Conservation (phyloP, 306 rosid species). For the Arachis stenosperma region DNA sequence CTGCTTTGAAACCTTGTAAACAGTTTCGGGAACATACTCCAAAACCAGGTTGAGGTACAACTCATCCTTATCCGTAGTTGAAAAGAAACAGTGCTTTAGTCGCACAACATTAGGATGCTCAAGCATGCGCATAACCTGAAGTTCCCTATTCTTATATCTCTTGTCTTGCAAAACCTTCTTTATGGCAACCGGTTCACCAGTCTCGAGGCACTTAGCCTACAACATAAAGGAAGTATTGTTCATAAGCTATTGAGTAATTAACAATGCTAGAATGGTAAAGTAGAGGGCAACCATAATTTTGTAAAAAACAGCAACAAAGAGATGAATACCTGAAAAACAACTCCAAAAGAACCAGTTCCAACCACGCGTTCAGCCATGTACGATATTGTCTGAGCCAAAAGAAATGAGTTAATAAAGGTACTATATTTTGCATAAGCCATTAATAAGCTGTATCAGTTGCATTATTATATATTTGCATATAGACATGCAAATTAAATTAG, state of each 20-base stretch:
- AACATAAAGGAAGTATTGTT: background rate
- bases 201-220: slow-evolving; percentile 91
- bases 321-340: slow-evolving; percentile 84
- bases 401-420: slow-evolving; percentile 18
- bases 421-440: background rate
- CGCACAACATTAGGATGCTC: slow-evolving; percentile 80
- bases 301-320: slow-evolving; percentile 19
- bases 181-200: slow-evolving; percentile 81
- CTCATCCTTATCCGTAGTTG: slow-evolving; percentile 88
- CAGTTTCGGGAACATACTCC: slow-evolving; percentile 85
- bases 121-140: slow-evolving; percentile 81
- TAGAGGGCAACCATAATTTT: slow-evolving; percentile 1
- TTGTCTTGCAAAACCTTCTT: slow-evolving; percentile 93
- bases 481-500: background rate
- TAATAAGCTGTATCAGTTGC: slow-evolving; percentile 4
- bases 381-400: slow-evolving; percentile 68
- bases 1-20: slow-evolving; percentile 79
- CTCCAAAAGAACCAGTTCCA: slow-evolving; percentile 94
- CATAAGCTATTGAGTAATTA: background rate
- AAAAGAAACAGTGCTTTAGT: slow-evolving; percentile 85
- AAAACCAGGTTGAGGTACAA: slow-evolving; percentile 91
- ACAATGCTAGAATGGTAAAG: background rate
- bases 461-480: background rate
- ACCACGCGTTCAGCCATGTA: slow-evolving; percentile 97
- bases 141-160: slow-evolving; percentile 94